Evolutionary conservation across 768 basidiomycete species (phyloP).

Genomic region (Strobilomyces dryophilus): DNA sequence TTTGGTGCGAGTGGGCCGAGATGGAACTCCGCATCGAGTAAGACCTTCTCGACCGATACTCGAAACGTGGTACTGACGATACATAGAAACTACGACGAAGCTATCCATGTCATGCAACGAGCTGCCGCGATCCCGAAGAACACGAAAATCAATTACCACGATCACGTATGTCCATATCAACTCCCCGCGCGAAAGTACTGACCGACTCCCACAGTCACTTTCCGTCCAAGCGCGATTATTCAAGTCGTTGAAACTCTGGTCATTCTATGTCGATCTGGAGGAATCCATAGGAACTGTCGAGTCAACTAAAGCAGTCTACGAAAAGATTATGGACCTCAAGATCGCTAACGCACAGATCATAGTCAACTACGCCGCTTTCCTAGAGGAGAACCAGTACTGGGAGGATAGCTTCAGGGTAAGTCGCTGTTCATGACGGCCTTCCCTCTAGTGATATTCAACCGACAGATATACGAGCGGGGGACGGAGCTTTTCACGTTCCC

Average conservation of each 20-base stretch:
- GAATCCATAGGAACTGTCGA: slow-evolving; percentile 96
- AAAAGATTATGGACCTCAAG: slow-evolving; percentile 92
- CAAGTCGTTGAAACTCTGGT: slow-evolving; percentile 98
- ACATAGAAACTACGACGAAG: slow-evolving; percentile 92
- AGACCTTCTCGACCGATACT: slow-evolving; percentile 27
- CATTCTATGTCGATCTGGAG: slow-evolving; percentile 96
- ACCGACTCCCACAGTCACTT: slow-evolving; percentile 50
- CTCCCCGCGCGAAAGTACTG: slow-evolving; percentile 5
- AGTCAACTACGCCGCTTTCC: slow-evolving; percentile 93
- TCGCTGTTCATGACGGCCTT: slow-evolving; percentile 20
- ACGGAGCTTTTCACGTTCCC: slow-evolving; percentile 98
- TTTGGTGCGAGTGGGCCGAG: slow-evolving; percentile 99
- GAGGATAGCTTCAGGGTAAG: slow-evolving; percentile 98
- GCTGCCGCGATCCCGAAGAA: slow-evolving; percentile 89
- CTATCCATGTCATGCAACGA: slow-evolving; percentile 94
- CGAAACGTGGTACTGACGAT: slow-evolving; percentile 9
- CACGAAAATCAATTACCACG: slow-evolving; percentile 87
- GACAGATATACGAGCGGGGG: slow-evolving; percentile 90
- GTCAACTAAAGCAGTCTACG: slow-evolving; percentile 87
- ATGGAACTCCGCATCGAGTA: slow-evolving; percentile 96
- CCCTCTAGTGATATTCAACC: slow-evolving; percentile 6
- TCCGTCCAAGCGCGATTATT: slow-evolving; percentile 88
- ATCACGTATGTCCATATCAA: slow-evolving; percentile 60
- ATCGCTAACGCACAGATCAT: slow-evolving; percentile 99
- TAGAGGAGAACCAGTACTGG: slow-evolving; percentile 97